Base-by-base conservation (phyloP, 1,284 basidiomycete species). In the Ganoderma leucocontextum region DNA sequence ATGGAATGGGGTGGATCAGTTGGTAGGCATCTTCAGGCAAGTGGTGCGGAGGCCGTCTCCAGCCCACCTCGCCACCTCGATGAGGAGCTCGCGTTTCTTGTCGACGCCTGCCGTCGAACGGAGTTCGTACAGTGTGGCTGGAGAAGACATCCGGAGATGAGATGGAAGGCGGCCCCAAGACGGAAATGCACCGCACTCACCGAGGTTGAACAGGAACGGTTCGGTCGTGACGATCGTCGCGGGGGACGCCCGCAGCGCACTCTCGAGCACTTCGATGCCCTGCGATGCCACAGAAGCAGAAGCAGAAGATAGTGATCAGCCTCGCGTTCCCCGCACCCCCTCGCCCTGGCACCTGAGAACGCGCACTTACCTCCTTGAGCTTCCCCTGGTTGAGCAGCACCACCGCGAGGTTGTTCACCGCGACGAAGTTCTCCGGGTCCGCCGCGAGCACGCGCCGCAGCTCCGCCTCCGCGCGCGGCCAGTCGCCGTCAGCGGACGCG, bases 71-170 rank as follows among this genome's bases (percentile, higher is more conserved):
- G 92, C 89, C 0, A 93, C 91, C 70, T 93, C 89, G 33, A 92
- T 74, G 47, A 95, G 81, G 38, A 95, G 81, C 29, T 88, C 86
- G 57, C 88, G 87, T 77, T 95, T 95, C 79, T 90, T 92, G 68
- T 92, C 89, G 59, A 86, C 83, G 1, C 91, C 89, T 1, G 87
- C 86, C 0, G 86, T 83, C 0, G 92, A 92, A 29, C 89, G 89
- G 52, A 95, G 84, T 75, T 95, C 93, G 74, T 95, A 95, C 36
- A 95, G 78, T 0, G 93, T 95, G 2, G 93, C 93, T 94, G 70
- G n/a, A 42, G n/a, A 29, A 10, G 55, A 9, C 10, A 44, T 22
- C 22, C 47, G 47, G 33, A 19, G 6, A 58, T 4, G 49, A 42
- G 39, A 49, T 13, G 8, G 29, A 33, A 38, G 29, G n/a, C 33